phyloP scores from a whole-genome alignment of 108 stramenopile genomes.

The Nitzschia sp. region DNA sequence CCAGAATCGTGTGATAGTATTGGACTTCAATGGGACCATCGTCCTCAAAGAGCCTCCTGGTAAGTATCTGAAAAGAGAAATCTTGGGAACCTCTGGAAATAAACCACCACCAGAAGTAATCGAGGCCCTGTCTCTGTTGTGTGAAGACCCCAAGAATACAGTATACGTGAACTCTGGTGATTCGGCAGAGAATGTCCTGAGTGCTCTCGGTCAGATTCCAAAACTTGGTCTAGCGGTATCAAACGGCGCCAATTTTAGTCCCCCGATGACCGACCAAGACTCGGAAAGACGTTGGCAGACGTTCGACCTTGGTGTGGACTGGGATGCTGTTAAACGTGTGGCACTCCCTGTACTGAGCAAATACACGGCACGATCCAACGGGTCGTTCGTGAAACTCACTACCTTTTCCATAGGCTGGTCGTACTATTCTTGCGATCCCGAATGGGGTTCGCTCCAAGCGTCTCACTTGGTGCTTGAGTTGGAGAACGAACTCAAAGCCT shows the following conservation, averaged over 20 bases:
- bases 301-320: slow-evolving; percentile 92
- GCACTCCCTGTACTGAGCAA: slow-evolving; percentile 92
- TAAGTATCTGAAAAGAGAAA: slow-evolving; percentile 96
- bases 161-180: slow-evolving; percentile 94
- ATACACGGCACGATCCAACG: slow-evolving; percentile 93
- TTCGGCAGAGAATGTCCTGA: slow-evolving; percentile 77
- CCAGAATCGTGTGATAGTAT: slow-evolving; percentile 87
- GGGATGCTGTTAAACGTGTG: slow-evolving; percentile 86
- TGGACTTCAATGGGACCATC: slow-evolving; percentile 98
- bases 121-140: slow-evolving; percentile 70
- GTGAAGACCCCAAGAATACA: slow-evolving; percentile 82
- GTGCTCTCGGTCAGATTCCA: slow-evolving; percentile 83
- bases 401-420: slow-evolving; percentile 95
- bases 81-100: slow-evolving; percentile 87
- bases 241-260: slow-evolving; percentile 90
- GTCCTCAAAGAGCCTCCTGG: slow-evolving; percentile 92
- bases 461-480: slow-evolving; percentile 90
- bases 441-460: slow-evolving; percentile 97
- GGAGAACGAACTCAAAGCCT: slow-evolving; percentile 80
- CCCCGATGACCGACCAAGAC: slow-evolving; percentile 41
- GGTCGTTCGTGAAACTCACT: slow-evolving; percentile 88
- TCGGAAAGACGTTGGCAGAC: slow-evolving; percentile 61
- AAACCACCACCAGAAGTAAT: slow-evolving; percentile 75
- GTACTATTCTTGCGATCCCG: slow-evolving; percentile 98
- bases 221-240: slow-evolving; percentile 91